A percentile compares a stretch with the other conserved stretches of the same genome.
phyloP scores from a whole-genome alignment of 108 stramenopile genomes.

The Craspedostauros australis region DNA sequence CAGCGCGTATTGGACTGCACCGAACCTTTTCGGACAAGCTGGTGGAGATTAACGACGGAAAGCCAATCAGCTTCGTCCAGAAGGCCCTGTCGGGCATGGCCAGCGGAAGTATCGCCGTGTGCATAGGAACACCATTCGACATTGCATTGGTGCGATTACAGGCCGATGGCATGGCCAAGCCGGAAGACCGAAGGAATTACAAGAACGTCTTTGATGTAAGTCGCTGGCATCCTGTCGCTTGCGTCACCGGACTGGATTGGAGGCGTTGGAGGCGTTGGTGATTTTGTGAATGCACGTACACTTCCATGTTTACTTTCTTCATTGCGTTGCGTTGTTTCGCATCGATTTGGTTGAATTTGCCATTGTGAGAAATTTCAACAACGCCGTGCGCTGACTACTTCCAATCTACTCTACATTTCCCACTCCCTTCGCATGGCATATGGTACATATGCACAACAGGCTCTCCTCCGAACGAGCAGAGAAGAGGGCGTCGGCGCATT shows the following conservation, averaged over 20 bases:
- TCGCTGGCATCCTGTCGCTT: too few species aligned
- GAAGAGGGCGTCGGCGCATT: slow-evolving; percentile 94
- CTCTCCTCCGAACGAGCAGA: slow-evolving; percentile 77
- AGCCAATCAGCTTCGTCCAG: slow-evolving; percentile 77
- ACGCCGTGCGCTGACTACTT: too few species aligned
- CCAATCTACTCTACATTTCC: neutral
- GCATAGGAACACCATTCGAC: slow-evolving; percentile 97
- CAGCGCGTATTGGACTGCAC: slow-evolving; percentile 98
- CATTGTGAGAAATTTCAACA: too few species aligned
- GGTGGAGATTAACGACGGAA: slow-evolving; percentile 69
- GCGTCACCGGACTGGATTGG: too few species aligned
- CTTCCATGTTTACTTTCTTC: too few species aligned
- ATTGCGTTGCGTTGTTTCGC: too few species aligned
- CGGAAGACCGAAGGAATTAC: slow-evolving; percentile 88
- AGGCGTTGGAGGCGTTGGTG: too few species aligned
- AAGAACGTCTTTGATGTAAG: slow-evolving; percentile 94
- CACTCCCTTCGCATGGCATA: neutral
- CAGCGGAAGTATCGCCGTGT: slow-evolving; percentile 92
- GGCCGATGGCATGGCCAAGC: slow-evolving; percentile 91
- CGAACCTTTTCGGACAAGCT: slow-evolving; percentile 89
- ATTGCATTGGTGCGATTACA: slow-evolving; percentile 97
- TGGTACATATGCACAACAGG: too few species aligned
- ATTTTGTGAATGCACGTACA: too few species aligned
- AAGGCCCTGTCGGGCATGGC: slow-evolving; percentile 91
- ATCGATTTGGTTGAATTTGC: too few species aligned